Conservation (phyloP, 177 flowering plant species). For the Vitis hybrid region DNA sequence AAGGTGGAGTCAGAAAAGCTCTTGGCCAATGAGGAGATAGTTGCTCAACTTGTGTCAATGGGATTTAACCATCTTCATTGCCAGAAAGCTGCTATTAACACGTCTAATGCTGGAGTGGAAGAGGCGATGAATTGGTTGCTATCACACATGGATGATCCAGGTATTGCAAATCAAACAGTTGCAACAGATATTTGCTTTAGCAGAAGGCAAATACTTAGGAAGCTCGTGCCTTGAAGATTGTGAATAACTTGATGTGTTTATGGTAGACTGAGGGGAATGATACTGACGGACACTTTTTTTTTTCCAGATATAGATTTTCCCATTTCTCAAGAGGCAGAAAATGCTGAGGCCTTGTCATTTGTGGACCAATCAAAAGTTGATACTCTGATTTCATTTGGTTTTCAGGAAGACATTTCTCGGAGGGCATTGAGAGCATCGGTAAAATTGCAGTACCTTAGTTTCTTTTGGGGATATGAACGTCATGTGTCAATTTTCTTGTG, state of each 20-base stretch:
- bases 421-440: slow-evolving; percentile 87
- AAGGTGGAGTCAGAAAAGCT: slow-evolving; percentile 37
- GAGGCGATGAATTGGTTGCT: slow-evolving; percentile 99
- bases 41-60: slow-evolving; percentile 84
- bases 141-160: slow-evolving; percentile 97
- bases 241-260: too few species aligned
- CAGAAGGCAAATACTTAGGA: too few species aligned
- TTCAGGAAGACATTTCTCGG: slow-evolving; percentile 70
- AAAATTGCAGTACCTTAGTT: slow-evolving; percentile 12
- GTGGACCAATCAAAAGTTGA: slow-evolving; percentile 81
- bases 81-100: slow-evolving; percentile 88
- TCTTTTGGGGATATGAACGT: not conserved
- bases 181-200: not conserved
- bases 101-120: slow-evolving; percentile 82
- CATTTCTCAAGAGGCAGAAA: slow-evolving; percentile 43
- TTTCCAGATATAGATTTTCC: slow-evolving; percentile 81
- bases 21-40: slow-evolving; percentile 69
- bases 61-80: slow-evolving; percentile 84
- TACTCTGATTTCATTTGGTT: slow-evolving; percentile 86
- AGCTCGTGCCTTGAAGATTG: too few species aligned
- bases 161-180: slow-evolving; percentile 26
- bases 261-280: not conserved
- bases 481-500: not conserved
- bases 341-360: slow-evolving; percentile 18
- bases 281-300: not conserved